phyloP scores from a whole-genome alignment of 164 flowering plant genomes.

The Piper betle region DNA sequence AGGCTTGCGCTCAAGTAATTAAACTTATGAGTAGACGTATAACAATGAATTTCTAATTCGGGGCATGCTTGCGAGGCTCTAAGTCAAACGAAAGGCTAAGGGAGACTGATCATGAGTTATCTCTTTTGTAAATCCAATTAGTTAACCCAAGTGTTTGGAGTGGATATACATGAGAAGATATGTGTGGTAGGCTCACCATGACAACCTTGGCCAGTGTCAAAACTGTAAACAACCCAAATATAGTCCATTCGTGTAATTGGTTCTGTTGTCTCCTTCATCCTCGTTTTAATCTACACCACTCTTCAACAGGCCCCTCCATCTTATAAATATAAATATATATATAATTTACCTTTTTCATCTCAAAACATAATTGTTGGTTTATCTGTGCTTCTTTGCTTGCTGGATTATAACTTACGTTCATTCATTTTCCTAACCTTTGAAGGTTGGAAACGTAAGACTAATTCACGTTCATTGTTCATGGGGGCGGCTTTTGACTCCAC shows the following conservation, averaged over 20 bases:
- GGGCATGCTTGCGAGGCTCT: no score
- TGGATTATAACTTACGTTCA: not conserved
- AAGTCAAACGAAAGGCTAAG: no score
- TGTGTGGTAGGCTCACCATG: slow-evolving; percentile 4
- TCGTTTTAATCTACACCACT: slow-evolving; percentile 6
- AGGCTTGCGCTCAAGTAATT: no score
- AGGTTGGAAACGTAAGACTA: slow-evolving; percentile 22
- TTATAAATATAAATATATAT: not conserved
- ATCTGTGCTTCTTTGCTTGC: not conserved
- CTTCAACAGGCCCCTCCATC: not conserved
- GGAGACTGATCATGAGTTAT: not conserved
- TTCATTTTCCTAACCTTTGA: slow-evolving; percentile 7
- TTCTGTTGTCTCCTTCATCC: not conserved
- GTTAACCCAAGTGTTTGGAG: not conserved
- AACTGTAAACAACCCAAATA: slow-evolving; percentile 7
- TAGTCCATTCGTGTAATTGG: not conserved
- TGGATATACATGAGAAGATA: not conserved
- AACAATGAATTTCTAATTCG: no score
- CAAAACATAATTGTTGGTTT: not conserved
- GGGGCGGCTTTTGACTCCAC: slow-evolving; percentile 22
- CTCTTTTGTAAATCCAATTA: not conserved
- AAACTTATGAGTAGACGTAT: no score
- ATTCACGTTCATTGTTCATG: slow-evolving; percentile 26
- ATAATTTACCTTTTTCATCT: not conserved
- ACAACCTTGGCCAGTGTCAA: slow-evolving; percentile 1